Evolutionary conservation across 495 filamentous ascomycete genomes (phyloP), one percentile per base, ranked within the genome.

Genomic region (Penicillium malachiteum): DNA sequence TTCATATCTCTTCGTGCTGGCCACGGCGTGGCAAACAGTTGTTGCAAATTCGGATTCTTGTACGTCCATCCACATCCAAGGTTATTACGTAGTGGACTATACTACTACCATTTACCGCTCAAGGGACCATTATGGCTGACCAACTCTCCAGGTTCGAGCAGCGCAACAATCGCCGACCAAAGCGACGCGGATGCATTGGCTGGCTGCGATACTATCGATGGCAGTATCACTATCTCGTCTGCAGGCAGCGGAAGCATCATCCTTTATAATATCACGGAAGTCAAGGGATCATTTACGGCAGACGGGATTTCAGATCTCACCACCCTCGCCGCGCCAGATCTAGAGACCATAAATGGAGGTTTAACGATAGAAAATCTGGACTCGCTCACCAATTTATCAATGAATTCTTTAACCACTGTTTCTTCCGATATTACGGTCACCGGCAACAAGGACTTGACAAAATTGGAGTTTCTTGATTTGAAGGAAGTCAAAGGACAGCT

Each of bases 141-240:
- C 1, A 33, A 14, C 11, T 2, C 3, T 21, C 34, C 53, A 73
- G 68, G 68, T 35, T 55, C 63, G 38, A 63, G 42, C 45, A 61
- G 56, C 52, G 47, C 64, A 13, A 65, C 54, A 12, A 72, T 72
- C 37, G 53, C 58, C 33, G 59, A 42, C 49, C 71, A 74, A 63
- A 57, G 46, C 30, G 69, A 72, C 48, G 71, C 63, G 1, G 51
- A 65, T 41, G 55, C 51, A 7, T 48, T 66, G 49, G 50, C 52
- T 32, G 50, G 54, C 30, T 74, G 71, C 53, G 59, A 64, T 5
- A 60, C 59, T 13, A 46, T 74, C 30, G 30, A 51, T 21, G 68
- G 67, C 8, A 65, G 56, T n/a, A 30, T 74, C 11, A 65, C 56
- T 11, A 65, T 72, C 42, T 49, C 61, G 0, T 54, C 67, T 9